These are phyloP conservation scores for Globisporangium parvum DNA, from an alignment of 352 stramenopile species.

Conservation along the genomic window DNA sequence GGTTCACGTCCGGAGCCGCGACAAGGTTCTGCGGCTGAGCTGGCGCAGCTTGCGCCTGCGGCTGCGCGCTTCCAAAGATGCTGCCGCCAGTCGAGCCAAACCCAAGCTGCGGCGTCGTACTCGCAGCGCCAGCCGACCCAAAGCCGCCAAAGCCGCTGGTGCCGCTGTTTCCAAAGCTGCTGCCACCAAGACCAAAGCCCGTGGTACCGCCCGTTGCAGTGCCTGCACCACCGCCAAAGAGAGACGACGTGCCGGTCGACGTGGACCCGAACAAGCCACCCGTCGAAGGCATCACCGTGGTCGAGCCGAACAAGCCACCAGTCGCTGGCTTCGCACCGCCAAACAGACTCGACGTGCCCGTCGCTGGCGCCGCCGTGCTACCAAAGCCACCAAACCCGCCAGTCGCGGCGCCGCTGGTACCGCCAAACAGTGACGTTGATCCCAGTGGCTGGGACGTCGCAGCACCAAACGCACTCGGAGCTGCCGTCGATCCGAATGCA, in stretches of 20 bases:
- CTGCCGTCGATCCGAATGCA: slow-evolving; percentile 26
- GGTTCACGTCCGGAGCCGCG: slow-evolving; percentile 47
- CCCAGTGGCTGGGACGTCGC: slow-evolving; percentile 23
- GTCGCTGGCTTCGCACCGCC: slow-evolving; percentile 29
- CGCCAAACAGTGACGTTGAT: slow-evolving; percentile 41
- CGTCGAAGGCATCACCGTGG: slow-evolving; percentile 16
- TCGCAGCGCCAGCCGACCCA: slow-evolving; percentile 15
- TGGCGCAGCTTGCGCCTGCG: slow-evolving; percentile 46
- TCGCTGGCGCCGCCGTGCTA: slow-evolving; percentile 17
- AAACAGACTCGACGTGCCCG: slow-evolving; percentile 33
- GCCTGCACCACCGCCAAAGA: slow-evolving; percentile 29
- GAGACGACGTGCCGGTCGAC: slow-evolving; percentile 26
- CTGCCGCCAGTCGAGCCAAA: slow-evolving; percentile 12
- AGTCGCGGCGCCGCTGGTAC: slow-evolving; percentile 20
- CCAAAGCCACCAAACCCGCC: slow-evolving; percentile 40
- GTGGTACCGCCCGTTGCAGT: slow-evolving; percentile 23
- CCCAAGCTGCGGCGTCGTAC: slow-evolving; percentile 11
- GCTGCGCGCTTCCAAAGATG: slow-evolving; percentile 22
- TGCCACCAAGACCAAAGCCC: slow-evolving; percentile 32
- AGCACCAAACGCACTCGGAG: slow-evolving; percentile 32
- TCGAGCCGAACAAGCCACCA: slow-evolving; percentile 32
- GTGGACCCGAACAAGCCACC: slow-evolving; percentile 27
- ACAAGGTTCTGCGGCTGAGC: slow-evolving; percentile 35
- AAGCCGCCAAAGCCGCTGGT: slow-evolving; percentile 41
- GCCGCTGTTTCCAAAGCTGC: slow-evolving; percentile 31